Conservation (phyloP, 768 basidiomycete species). For the Russula ochroleuca region DNA sequence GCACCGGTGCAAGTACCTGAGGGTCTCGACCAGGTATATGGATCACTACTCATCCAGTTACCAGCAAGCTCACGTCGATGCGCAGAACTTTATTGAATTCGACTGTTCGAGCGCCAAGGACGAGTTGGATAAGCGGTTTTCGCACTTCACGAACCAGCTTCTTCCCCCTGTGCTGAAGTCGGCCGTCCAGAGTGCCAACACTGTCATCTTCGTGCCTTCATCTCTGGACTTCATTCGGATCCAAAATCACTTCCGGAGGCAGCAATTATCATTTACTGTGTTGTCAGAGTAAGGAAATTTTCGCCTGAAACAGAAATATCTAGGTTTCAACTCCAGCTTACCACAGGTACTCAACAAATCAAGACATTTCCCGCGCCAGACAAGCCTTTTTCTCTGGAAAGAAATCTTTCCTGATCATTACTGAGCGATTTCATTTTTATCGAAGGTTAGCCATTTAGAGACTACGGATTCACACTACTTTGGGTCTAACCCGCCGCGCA, state of each 20-base stretch:
- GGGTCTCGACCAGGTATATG: constrained; percentile 72
- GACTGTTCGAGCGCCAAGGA: constrained; percentile 65
- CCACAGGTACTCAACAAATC: constrained; percentile 81
- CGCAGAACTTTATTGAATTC: constrained; percentile 68
- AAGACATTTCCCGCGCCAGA: constrained; percentile 90
- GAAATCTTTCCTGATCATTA: constrained; percentile 82
- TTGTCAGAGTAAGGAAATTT: constrained; percentile 73
- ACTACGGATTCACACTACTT: constrained; percentile 2
- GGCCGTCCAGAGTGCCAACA: constrained; percentile 87
- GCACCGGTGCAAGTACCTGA: constrained; percentile 72
- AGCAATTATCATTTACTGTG: constrained; percentile 67
- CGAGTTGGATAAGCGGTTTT: constrained; percentile 84
- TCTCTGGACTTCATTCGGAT: constrained; percentile 96
- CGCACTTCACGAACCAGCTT: constrained; percentile 84
- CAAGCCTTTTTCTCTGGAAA: constrained; percentile 88
- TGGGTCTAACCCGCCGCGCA: constrained; percentile 9
- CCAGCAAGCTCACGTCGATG: constrained; percentile 2
- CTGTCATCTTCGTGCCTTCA: constrained; percentile 85
- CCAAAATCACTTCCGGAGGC: constrained; percentile 79
- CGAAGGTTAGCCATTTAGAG: constrained; percentile 49
- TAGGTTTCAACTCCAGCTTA: neutral
- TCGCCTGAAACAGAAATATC: neutral
- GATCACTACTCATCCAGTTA: neutral
- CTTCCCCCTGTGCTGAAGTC: constrained; percentile 83
- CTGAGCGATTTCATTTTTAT: constrained; percentile 99